Conservation (phyloP, 441 rosid species). For the Corymbia calophylla region DNA sequence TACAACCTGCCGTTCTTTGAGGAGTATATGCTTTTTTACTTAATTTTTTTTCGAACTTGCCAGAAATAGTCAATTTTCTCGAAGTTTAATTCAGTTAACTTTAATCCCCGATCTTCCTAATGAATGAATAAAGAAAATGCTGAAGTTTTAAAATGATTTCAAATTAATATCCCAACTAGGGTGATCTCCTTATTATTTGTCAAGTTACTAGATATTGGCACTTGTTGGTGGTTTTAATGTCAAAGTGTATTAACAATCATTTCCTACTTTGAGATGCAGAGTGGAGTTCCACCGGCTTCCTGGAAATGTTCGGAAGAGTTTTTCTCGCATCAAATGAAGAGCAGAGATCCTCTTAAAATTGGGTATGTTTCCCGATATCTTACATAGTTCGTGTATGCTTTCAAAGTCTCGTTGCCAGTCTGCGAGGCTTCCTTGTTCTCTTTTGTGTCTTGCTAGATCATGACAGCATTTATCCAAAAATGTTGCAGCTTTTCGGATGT, state of each 20-base stretch:
- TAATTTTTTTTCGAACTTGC: background rate
- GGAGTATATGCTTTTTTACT: background rate
- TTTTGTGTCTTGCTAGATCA: background rate
- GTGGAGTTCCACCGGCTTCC: slow-evolving; percentile 74
- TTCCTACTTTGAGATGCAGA: slow-evolving; percentile 26
- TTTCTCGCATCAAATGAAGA: slow-evolving; percentile 70
- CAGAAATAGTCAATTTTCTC: background rate
- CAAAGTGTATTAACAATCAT: background rate
- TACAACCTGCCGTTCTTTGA: background rate
- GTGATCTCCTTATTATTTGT: background rate
- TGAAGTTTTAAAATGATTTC: background rate
- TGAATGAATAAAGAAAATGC: background rate
- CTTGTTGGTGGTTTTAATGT: background rate
- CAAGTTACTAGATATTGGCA: background rate
- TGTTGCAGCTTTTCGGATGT: slow-evolving; percentile 68
- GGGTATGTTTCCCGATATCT: slow-evolving; percentile 44
- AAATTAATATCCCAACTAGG: background rate
- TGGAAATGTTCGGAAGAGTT: slow-evolving; percentile 98
- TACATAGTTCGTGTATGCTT: background rate
- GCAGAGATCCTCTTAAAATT: slow-evolving; percentile 81
- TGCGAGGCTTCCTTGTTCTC: background rate
- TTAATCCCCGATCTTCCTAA: background rate
- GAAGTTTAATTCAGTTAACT: background rate
- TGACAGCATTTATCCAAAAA: background rate
- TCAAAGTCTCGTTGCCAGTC: background rate